These are phyloP conservation scores for Chenopodium suecicum DNA, from an alignment of 148 eudicot genomes.

Conservation along the genomic window DNA sequence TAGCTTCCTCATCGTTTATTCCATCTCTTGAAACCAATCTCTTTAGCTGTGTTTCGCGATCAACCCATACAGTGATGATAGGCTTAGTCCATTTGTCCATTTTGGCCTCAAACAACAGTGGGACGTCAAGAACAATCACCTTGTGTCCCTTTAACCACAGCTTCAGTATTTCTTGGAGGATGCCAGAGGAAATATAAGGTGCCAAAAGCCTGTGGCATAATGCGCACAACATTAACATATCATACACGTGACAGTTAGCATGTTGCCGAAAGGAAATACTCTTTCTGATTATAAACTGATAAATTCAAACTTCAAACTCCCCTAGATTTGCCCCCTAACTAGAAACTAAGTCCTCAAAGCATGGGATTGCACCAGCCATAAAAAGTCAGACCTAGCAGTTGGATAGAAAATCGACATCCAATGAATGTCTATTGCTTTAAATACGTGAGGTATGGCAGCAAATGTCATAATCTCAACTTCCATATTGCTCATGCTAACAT, in stretches of 20 bases:
- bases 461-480: not conserved
- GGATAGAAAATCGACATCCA: not conserved
- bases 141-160: constrained; percentile 80
- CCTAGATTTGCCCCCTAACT: not conserved
- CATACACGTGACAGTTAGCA: not conserved
- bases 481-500: not conserved
- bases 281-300: not conserved
- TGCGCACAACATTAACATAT: constrained; percentile 11
- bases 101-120: constrained; percentile 87
- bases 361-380: not conserved
- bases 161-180: constrained; percentile 64
- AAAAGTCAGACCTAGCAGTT: not conserved
- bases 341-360: not conserved
- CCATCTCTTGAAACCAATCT: constrained; percentile 78
- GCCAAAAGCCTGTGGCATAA: constrained; percentile 63
- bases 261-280: not conserved
- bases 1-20: constrained; percentile 66
- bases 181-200: constrained; percentile 76
- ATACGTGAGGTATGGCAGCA: not conserved
- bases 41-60: constrained; percentile 76
- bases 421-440: not conserved
- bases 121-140: constrained; percentile 79
- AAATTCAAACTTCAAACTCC: not conserved
- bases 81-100: constrained; percentile 93
- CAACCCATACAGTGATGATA: constrained; percentile 80